phyloP scores from a whole-genome alignment of 345 rosid species.

The Geranium brycei region DNA sequence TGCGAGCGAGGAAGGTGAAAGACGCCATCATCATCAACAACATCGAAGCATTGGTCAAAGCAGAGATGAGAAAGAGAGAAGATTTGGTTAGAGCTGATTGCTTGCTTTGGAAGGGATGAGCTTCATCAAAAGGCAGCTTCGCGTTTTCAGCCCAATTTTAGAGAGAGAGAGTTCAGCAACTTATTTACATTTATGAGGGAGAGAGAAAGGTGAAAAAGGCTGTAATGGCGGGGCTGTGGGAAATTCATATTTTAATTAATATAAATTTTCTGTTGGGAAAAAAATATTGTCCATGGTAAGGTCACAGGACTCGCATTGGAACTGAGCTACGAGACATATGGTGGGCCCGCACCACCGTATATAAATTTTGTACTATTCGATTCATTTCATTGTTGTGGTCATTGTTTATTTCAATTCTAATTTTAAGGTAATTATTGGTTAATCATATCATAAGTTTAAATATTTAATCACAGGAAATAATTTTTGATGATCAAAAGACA shows the following conservation, averaged over 20 bases:
- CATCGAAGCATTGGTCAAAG: not conserved
- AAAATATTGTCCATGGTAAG: not conserved
- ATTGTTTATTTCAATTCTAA: not conserved
- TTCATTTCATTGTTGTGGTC: too few species aligned
- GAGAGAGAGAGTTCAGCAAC: not conserved
- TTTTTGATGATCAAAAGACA: too few species aligned
- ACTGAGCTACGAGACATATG: not conserved
- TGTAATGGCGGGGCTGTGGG: too few species aligned
- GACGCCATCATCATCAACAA: constrained; percentile 10
- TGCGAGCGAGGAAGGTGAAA: constrained; percentile 2
- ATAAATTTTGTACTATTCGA: not conserved
- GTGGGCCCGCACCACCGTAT: not conserved
- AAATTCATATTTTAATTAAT: too few species aligned
- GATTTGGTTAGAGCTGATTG: constrained; percentile 2
- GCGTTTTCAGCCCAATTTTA: constrained; percentile 10
- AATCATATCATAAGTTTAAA: too few species aligned
- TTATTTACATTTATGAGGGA: not conserved
- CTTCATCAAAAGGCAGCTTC: constrained; percentile 17
- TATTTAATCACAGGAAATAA: too few species aligned
- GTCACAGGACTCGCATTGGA: not conserved
- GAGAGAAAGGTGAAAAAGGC: not conserved
- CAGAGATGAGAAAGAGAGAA: not conserved
- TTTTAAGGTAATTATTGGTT: too few species aligned
- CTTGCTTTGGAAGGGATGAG: constrained; percentile 48
- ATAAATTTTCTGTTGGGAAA: too few species aligned